Conservation (phyloP, 2,329 filamentous ascomycete genomes). For the Parasarocladium wereldwijsianum region DNA sequence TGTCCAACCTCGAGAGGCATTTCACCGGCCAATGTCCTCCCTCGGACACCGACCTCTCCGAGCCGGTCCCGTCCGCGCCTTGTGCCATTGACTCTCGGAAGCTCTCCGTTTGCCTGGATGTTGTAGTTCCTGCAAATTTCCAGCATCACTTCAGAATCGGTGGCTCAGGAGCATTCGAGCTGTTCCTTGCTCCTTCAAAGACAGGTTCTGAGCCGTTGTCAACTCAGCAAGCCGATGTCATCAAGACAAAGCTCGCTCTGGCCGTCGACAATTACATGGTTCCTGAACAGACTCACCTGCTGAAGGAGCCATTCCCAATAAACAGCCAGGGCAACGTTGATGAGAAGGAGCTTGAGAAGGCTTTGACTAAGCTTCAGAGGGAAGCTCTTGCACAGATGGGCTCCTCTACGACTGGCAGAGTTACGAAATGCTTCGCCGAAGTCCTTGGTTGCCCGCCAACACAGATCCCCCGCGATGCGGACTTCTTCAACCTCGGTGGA, state of each 20-base stretch:
- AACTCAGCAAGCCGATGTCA: constrained; percentile 3
- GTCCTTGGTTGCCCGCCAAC: constrained; percentile 23
- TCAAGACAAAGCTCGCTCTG: constrained; percentile 8
- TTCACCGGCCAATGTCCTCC: constrained; percentile 34
- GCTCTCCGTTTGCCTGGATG: constrained; percentile 12
- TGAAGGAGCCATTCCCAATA: constrained; percentile 19
- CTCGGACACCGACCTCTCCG: constrained; percentile 28
- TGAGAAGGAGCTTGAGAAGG: constrained; percentile 17
- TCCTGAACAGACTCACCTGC: constrained; percentile 19
- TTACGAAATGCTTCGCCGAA: constrained; percentile 28
- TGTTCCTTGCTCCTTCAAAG: constrained; percentile 11
- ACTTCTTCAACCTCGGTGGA: constrained; percentile 38
- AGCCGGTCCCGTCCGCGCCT: constrained; percentile 19
- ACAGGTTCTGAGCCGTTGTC: not conserved
- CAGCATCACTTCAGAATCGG: constrained; percentile 7
- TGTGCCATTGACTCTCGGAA: constrained; percentile 18
- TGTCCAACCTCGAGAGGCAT: constrained; percentile 27
- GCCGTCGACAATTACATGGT: constrained; percentile 20
- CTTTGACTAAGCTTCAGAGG: constrained; percentile 13
- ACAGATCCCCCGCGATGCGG: constrained; percentile 24
- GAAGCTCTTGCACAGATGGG: constrained; percentile 10
- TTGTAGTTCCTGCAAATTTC: constrained; percentile 7
- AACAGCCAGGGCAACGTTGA: constrained; percentile 18
- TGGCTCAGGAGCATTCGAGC: constrained; percentile 6
- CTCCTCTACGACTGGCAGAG: constrained; percentile 18